Base-by-base conservation (phyloP, 2,329 filamentous ascomycete genomes). In the Diplodia sapinea region DNA sequence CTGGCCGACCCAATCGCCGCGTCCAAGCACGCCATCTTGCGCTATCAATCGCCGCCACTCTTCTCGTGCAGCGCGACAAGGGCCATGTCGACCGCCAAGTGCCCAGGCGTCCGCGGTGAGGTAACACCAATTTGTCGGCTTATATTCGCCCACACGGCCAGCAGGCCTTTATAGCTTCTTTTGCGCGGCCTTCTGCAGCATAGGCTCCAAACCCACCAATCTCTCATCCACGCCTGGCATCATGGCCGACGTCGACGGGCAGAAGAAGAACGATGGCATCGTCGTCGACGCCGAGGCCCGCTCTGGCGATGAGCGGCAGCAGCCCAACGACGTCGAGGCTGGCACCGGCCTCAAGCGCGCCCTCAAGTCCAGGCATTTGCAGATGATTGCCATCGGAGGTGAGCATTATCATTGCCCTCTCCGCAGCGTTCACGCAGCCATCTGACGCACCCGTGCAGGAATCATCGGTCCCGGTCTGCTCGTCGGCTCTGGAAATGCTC, bases 371-470 rank as follows among this genome's bases (percentile, higher is more conserved):
- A 63, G 72, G 40, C 70, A 73, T 65, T 50, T 73, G 47, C 70
- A 72, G 69, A 73, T 72, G 71, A 73, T 73, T 50, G 70, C 72
- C 40, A 72, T 73, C 66, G 71, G 71, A 68, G 72, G 71, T 68
- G 65, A 57, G 68, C 8, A 23, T n/a, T 20, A 4, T n/a, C n/a
- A 4, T 3, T 29, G n/a, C 31, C 23, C 1, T 17, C 15, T 43
- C 63, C 6, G 1, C n/a, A 9, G 17, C 40, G 8, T 2, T 26
- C 23, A 26, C 23, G 23, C 23, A 2, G 23, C 23, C 23, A 11
- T 12, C 65, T 67, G 23, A 66, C 43, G 8, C 26, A 38, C 57
- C 11, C 26, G 4, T 12, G 8, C 36, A 69, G 70, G 69, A 31
- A 71, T 71, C 59, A 71, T 71, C 52, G 70, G 70, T 13, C 70